phyloP scores from a whole-genome alignment of 192 early-diverging fungal species.

The Coemansia sp. region DNA sequence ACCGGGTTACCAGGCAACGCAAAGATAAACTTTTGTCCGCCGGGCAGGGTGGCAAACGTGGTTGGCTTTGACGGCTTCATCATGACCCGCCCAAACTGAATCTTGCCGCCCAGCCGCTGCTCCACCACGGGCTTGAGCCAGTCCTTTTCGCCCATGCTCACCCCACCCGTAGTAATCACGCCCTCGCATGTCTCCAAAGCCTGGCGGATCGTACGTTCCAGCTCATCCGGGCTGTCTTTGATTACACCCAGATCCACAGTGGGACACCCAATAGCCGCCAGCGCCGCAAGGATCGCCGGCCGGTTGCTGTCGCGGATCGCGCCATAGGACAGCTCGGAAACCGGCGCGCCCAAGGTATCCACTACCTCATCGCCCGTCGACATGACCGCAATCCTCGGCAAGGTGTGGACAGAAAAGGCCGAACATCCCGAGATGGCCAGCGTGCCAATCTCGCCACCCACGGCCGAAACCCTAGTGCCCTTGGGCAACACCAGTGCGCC shows the following conservation, averaged over 20 bases:
- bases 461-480: conserved; percentile 56
- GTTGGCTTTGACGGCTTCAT: conserved; percentile 97
- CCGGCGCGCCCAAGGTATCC: conserved; percentile 31
- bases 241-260: conserved; percentile 70
- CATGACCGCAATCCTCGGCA: conserved; percentile 71
- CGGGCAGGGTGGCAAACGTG: conserved; percentile 77
- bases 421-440: conserved; percentile 71
- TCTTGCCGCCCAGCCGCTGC: conserved; percentile 63
- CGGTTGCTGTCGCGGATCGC: conserved; percentile 83
- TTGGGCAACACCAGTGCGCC: conserved; percentile 57
- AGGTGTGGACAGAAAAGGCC: conserved; percentile 52
- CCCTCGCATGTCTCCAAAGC: conserved; percentile 63
- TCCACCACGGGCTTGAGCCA: conserved; percentile 83
- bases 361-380: conserved; percentile 89
- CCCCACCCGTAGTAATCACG: conserved; percentile 88
- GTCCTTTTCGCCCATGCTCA: conserved; percentile 98
- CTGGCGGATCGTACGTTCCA: conserved; percentile 47
- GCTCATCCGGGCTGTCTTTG: conserved; percentile 56
- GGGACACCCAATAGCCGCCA: conserved; percentile 58
- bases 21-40: conserved; percentile 62
- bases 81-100: conserved; percentile 84
- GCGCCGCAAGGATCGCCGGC: conserved; percentile 63
- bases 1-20: conserved; percentile 93
- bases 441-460: conserved; percentile 81
- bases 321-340: conserved; percentile 32